Conservation (phyloP, 768 basidiomycete species). For the Paxillus ammoniavirescens region DNA sequence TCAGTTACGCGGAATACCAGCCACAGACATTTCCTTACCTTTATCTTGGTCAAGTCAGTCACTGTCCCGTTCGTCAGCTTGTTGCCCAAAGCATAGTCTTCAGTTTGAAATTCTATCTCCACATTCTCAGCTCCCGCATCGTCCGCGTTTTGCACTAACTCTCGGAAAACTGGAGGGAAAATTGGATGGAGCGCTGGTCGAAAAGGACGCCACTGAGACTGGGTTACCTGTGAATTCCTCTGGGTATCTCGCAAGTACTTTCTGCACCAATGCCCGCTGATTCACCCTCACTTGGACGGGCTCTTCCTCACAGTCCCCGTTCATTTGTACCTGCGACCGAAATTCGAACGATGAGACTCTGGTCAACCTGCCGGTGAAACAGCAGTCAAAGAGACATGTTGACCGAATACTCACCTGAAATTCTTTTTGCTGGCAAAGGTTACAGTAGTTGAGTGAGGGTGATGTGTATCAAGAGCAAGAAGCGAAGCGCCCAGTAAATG, state of each 20-base stretch:
- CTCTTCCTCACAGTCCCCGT: neutral
- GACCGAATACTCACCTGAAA: neutral
- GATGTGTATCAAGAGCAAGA: neutral
- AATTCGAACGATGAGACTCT: too few species aligned
- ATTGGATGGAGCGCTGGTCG: neutral
- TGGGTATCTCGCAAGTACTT: constrained; percentile 17
- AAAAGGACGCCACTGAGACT: neutral
- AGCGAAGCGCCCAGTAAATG: neutral
- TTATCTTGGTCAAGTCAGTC: neutral
- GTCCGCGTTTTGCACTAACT: constrained; percentile 54
- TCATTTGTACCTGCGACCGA: neutral
- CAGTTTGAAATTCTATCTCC: constrained; percentile 37
- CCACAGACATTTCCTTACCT: neutral
- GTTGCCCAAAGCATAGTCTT: constrained; percentile 1
- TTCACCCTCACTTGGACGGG: constrained; percentile 8
- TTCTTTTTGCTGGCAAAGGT: neutral
- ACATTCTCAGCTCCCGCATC: constrained; percentile 39
- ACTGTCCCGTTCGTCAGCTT: neutral
- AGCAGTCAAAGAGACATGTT: neutral
- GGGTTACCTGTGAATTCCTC: constrained; percentile 14
- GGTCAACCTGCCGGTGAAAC: neutral
- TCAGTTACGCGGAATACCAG: neutral
- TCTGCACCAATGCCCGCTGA: constrained; percentile 15
- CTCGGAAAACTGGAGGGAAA: constrained; percentile 38
- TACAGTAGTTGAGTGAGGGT: neutral